These are phyloP conservation scores for Zopfia rhizophila DNA, from an alignment of 2,329 filamentous ascomycete genomes.

Conservation along the genomic window DNA sequence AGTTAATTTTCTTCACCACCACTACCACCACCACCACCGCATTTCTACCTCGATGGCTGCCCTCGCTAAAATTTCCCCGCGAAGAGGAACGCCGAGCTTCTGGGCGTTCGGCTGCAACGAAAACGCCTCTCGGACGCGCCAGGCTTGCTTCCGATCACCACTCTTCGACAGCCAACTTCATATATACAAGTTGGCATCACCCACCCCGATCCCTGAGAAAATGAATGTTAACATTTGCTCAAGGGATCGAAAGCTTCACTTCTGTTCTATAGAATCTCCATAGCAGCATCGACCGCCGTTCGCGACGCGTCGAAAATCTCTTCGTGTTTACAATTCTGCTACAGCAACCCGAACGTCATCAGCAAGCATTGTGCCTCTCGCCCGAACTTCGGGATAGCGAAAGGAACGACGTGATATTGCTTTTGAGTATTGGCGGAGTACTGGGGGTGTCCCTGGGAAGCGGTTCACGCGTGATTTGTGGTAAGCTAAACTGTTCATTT, in stretches of 20 bases:
- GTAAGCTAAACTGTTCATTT: too few species aligned
- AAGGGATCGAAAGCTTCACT: conserved; percentile 20
- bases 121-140: conserved; percentile 8
- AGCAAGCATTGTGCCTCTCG: too few species aligned
- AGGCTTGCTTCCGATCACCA: background rate
- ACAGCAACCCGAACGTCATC: background rate
- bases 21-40: too few species aligned
- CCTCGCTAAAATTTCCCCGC: conserved; percentile 25
- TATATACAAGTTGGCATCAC: conserved; percentile 17
- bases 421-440: too few species aligned
- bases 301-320: conserved; percentile 39
- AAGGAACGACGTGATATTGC: too few species aligned
- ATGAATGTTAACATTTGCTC: conserved; percentile 28
- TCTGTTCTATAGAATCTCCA: conserved; percentile 11
- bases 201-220: conserved; percentile 10
- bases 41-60: conserved; percentile 25
- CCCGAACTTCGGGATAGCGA: too few species aligned
- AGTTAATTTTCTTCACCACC: too few species aligned
- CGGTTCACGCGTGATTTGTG: too few species aligned
- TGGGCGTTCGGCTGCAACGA: background rate
- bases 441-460: too few species aligned
- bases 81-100: too few species aligned
- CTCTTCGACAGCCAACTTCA: conserved; percentile 11
- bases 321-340: conserved; percentile 32
- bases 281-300: conserved; percentile 21